These are phyloP conservation scores for Metarhizium humberi DNA, from an alignment of 2,329 filamentous ascomycete genomes.

Conservation along the genomic window DNA sequence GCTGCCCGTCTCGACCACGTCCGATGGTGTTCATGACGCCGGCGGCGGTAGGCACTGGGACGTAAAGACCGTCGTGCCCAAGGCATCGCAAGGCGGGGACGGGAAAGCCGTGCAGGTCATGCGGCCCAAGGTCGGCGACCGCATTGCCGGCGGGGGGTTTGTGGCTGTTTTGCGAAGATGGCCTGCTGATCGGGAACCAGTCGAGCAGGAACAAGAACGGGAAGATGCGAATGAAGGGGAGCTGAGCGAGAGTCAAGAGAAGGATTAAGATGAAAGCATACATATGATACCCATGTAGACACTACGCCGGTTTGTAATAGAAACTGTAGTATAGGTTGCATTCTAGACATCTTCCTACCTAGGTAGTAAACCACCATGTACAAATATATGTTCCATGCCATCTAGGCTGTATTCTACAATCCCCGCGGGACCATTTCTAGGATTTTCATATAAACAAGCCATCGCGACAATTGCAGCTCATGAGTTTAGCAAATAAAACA, in stretches of 20 bases:
- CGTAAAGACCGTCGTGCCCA: conserved; percentile 38
- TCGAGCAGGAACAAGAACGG: conserved; percentile 1
- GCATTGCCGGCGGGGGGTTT: conserved; percentile 30
- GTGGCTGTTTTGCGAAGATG: conserved; percentile 27
- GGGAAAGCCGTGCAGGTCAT: conserved; percentile 26
- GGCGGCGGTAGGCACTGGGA: conserved; percentile 54
- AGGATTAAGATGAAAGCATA: background rate
- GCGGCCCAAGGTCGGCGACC: conserved; percentile 31
- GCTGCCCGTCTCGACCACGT: conserved; percentile 32
- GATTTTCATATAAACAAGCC: background rate
- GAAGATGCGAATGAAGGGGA: background rate
- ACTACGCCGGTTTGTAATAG: background rate
- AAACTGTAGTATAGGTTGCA: background rate
- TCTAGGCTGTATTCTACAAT: too few relatives aligned
- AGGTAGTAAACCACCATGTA: background rate
- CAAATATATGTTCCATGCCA: background rate
- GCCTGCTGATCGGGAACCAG: conserved; percentile 11
- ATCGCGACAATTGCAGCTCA: too few relatives aligned
- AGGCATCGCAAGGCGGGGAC: conserved; percentile 10
- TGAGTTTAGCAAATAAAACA: background rate
- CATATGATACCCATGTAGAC: background rate
- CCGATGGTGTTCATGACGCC: conserved; percentile 33
- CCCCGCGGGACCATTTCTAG: background rate
- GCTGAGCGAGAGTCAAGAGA: background rate
- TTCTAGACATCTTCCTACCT: background rate